Evolutionary conservation across 345 rosid genomes (phyloP), one percentile per base, ranked within the genome.

Genomic region (Ricinus communis): DNA sequence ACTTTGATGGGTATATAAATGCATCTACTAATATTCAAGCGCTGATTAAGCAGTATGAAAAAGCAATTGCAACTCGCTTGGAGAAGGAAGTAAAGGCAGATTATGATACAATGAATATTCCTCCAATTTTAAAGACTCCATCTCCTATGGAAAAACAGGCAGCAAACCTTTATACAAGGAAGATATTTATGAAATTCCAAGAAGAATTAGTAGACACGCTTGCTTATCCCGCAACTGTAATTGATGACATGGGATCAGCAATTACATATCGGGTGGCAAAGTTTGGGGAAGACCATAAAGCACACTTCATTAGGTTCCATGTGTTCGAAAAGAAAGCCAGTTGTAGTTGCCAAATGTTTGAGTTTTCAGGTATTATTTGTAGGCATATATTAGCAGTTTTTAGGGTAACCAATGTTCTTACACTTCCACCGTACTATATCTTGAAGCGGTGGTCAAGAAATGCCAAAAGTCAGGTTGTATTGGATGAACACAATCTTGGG

Each of bases 71-170:
- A 18, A 28, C 43, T 50, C 72, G 83, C 18, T 66, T 75, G 55
- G 83, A 79, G 65, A 79, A 77, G 74, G 85, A 84, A 79, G 80
- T 84, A n/a, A 84, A 79, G 62, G 83, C 87, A 19, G 87, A 84
- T 73, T 76, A 74, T 53, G 80, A 84, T 72, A 69, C 85, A 21
- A 46, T 84, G 45, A 84, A 74, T 27, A 55, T 51, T n/a, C 62
- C 66, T 7, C 83, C 87, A 43, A 70, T 66, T 71, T 70, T 84
- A 68, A 84, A 65, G 58, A 82, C 87, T 52, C 87, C 87, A 13
- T 84, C 87, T 72, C 85, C 87, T 13, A 79, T 82, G 85, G 87
- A 84, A 52, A 84, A 79, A 60, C 87, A 84, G 66, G 82, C 80
- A 19, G 79, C 85, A 63, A 75, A 70, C n/a, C 72, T 77, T 57